A percentile compares a stretch with the other conserved stretches of the same genome.
Conservation (phyloP, 371 early-diverging fungal genomes). For the Mortierella sp. region DNA sequence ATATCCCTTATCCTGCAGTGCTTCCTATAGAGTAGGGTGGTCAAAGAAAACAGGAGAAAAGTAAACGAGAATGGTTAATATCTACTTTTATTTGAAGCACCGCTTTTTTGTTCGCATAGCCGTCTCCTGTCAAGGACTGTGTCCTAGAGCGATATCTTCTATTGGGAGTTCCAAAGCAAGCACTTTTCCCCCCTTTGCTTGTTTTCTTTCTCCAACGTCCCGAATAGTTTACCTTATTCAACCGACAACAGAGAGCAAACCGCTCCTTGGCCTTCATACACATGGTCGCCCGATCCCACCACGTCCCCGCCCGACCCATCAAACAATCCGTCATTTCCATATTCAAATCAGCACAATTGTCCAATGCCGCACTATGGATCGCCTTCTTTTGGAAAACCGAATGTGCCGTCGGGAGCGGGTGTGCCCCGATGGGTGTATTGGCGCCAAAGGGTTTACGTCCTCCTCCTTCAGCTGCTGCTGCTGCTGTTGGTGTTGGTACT, state of each 20-base stretch:
- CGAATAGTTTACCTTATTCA: constrained; percentile 61
- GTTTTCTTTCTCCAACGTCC: too few species aligned
- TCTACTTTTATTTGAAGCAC: neutral
- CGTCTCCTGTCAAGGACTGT: too few species aligned
- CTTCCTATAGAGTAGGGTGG: constrained; percentile 24
- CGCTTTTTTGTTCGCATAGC: neutral
- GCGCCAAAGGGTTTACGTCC: constrained; percentile 6
- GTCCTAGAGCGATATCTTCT: too few species aligned
- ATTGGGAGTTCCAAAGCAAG: too few species aligned
- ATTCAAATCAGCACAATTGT: constrained; percentile 71
- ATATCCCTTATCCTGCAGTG: constrained; percentile 35
- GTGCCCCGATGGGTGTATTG: constrained; percentile 20
- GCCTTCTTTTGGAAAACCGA: constrained; percentile 62
- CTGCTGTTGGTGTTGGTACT: neutral
- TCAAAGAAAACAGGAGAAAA: neutral
- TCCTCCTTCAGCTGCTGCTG: neutral
- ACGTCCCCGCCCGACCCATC: constrained; percentile 64
- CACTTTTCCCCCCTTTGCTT: neutral
- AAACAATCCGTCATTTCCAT: constrained; percentile 66
- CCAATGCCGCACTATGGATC: constrained; percentile 65
- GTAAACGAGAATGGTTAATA: neutral
- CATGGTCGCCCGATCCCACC: constrained; percentile 77
- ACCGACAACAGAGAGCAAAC: constrained; percentile 67
- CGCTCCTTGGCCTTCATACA: constrained; percentile 71
- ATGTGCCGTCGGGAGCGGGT: constrained; percentile 27